Evolutionary conservation across 179 eudicot genomes (phyloP).

Genomic region (Gypsophila paniculata): DNA sequence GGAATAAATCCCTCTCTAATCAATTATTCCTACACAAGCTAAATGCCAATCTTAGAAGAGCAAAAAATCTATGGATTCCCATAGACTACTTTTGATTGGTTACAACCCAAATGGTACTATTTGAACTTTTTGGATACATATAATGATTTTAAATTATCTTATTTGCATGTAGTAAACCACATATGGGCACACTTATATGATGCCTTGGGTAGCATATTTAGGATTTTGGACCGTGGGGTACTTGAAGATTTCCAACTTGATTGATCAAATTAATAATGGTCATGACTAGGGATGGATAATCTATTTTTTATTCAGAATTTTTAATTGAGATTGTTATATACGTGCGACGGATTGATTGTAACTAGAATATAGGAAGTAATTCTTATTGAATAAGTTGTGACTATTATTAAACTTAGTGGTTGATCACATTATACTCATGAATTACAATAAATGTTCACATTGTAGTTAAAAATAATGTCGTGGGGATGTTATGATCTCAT

Average conservation of each 20-base stretch:
- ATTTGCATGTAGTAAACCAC: neutral
- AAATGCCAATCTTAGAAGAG: neutral
- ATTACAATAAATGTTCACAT: too few relatives aligned
- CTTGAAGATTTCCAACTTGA: neutral
- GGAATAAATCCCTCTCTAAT: neutral
- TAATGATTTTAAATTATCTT: neutral
- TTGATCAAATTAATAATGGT: neutral
- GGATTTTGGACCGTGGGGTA: neutral
- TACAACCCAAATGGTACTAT: neutral
- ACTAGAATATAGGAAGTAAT: too few relatives aligned
- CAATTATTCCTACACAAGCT: neutral
- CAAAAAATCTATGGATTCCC: neutral
- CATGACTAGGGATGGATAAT: too few relatives aligned
- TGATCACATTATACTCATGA: too few relatives aligned
- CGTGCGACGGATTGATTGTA: too few relatives aligned
- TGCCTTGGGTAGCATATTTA: neutral
- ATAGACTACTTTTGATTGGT: neutral
- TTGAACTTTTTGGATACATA: neutral
- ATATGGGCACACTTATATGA: neutral
- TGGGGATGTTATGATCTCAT: too few relatives aligned
- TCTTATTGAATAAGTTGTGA: too few relatives aligned
- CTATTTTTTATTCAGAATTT: too few relatives aligned
- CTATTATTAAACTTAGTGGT: too few relatives aligned
- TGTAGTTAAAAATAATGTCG: too few relatives aligned
- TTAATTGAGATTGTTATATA: too few relatives aligned